These are phyloP conservation scores for Poa pratensis DNA, from an alignment of 176 grass and related monocot species.

Conservation along the genomic window DNA sequence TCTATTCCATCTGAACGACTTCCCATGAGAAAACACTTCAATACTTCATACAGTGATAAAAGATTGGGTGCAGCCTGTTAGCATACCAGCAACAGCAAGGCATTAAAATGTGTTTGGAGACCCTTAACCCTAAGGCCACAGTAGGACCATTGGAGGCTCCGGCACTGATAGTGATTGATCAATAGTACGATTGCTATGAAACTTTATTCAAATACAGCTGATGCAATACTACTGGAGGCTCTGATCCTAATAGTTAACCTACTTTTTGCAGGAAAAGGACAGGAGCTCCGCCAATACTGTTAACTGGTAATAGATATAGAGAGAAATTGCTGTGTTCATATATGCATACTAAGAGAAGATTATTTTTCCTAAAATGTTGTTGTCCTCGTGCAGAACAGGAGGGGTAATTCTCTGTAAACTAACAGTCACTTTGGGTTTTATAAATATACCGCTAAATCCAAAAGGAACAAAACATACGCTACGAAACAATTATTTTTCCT, in stretches of 20 bases:
- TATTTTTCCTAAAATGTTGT: not conserved
- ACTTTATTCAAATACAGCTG: slow-evolving; percentile 1
- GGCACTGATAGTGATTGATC: not conserved
- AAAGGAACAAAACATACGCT: not conserved
- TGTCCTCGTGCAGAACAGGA: not conserved
- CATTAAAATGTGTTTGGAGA: slow-evolving; percentile 9
- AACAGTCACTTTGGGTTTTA: slow-evolving; percentile 16
- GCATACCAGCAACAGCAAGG: slow-evolving; percentile 28
- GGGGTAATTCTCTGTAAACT: not conserved
- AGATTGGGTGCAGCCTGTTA: slow-evolving; percentile 7
- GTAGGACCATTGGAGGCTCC: slow-evolving; percentile 1
- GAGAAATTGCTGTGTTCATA: not conserved
- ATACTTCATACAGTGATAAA: not conserved
- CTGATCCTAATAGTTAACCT: not conserved
- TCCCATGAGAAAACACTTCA: slow-evolving; percentile 21
- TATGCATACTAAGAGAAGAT: not conserved
- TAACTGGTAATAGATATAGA: slow-evolving; percentile 20
- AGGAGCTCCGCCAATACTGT: not conserved
- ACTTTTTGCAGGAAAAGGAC: not conserved
- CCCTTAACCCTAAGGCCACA: not conserved
- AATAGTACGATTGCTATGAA: not conserved
- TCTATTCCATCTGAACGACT: slow-evolving; percentile 36
- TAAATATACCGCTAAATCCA: not conserved
- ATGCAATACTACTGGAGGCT: not conserved
- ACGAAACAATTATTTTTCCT: not conserved